Evolutionary conservation across 768 basidiomycete genomes (phyloP), one percentile per base, ranked within the genome.

Genomic region (Filobasidium floriforme): DNA sequence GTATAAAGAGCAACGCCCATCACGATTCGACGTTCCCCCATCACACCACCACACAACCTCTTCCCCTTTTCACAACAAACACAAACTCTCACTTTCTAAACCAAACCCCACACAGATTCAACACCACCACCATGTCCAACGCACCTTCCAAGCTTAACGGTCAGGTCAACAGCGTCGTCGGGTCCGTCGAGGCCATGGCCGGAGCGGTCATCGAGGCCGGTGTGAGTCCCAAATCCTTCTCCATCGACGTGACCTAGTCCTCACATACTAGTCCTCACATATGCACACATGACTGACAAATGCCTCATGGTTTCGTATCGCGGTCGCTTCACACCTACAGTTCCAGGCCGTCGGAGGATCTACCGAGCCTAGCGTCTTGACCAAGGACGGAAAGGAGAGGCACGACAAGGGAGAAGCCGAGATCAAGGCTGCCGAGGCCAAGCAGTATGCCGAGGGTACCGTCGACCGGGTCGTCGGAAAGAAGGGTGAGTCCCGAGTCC

Each of bases 81-180:
- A 52, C n/a, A 65, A 61, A 59, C 11, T 60, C 29, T 55, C 22
- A 41, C 51, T 26, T 40, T 19, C 44, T 37, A 22, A 62, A 41
- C 4, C 29, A 52, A 41, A 63, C 59, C 51, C 63, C 52, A 61
- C 61, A n/a, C n/a, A n/a, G n/a, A 65, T 28, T 59, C 46, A 61
- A 72, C 19, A n/a, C 55, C 29, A 51, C 49, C 29, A 57, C 55
- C 55, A 57, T 57, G 55, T 57, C 43, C 40, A 71, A 69, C 71
- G 73, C 75, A 63, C 76, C 76, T 18, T 73, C 71, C 69, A 75
- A 77, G 69, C 67, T 72, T 69, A 77, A 75, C 73, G 76, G 76
- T 61, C 76, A 77, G 76, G 66, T 73, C 72, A 77, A 77, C 76
- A 76, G 75, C 63, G 55, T 76, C 70, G 60, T 77, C 62, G 76